Conservation (phyloP, 2,329 filamentous ascomycete genomes). For the Aspergillus hiratsukae region DNA sequence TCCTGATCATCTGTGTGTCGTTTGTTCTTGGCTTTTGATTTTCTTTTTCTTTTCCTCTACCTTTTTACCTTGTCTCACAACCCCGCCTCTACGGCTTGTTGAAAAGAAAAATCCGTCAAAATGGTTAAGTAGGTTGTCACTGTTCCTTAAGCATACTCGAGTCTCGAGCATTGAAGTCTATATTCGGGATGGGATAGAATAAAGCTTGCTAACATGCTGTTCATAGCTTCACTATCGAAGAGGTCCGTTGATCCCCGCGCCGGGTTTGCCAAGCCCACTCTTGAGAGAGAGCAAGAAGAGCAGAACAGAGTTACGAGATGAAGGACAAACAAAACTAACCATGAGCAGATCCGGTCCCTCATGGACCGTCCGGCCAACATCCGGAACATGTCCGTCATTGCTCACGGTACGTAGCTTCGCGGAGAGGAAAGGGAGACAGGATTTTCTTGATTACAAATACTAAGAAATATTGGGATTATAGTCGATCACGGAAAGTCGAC, state of each 20-base stretch:
- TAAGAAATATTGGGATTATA: constrained; percentile 23
- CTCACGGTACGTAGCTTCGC: constrained; percentile 63
- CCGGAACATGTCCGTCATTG: constrained; percentile 99
- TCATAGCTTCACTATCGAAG: constrained; percentile 93
- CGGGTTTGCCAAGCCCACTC: not conserved
- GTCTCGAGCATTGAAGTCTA: not conserved
- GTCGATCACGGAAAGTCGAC: constrained; percentile 99
- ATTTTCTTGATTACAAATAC: constrained; percentile 1
- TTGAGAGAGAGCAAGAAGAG: not conserved
- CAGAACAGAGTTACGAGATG: not conserved
- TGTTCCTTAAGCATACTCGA: not conserved
- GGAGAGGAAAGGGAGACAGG: not conserved
- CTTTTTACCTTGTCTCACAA: constrained; percentile 25
- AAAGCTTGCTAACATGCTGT: constrained; percentile 28
- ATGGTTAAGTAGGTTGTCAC: constrained; percentile 93
- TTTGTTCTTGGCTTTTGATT: constrained; percentile 28
- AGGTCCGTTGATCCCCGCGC: constrained; percentile 48
- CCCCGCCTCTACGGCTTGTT: constrained; percentile 40
- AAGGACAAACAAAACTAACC: constrained; percentile 14
- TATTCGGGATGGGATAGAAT: constrained; percentile 1
- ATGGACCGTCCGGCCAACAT: constrained; percentile 57
- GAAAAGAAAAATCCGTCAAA: constrained; percentile 65
- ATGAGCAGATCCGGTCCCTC: constrained; percentile 41
- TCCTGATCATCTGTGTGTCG: constrained; percentile 39
- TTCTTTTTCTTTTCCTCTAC: constrained; percentile 28